Conservation (phyloP, 2,329 filamentous ascomycete species). For the Pseudogymnoascus sp. region DNA sequence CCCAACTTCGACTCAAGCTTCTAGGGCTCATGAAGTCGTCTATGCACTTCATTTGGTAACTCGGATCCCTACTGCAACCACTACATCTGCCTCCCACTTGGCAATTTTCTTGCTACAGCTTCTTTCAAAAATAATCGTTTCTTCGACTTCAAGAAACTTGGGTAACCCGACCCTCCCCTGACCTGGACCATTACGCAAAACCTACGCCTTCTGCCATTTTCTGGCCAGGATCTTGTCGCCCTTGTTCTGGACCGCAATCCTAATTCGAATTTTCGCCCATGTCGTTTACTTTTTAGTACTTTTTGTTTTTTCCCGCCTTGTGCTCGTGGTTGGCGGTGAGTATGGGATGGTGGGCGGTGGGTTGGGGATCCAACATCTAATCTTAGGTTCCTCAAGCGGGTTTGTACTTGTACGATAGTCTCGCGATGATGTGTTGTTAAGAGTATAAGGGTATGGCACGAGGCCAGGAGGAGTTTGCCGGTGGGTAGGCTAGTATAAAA, state of each 20-base stretch:
- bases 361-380: not conserved
- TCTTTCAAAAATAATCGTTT: not conserved
- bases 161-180: slow-evolving; percentile 20
- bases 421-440: slow-evolving; percentile 1
- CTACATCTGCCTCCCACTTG: slow-evolving; percentile 4
- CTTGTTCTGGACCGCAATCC: not conserved
- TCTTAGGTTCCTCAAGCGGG: not conserved
- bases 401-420: slow-evolving; percentile 7
- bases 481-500: slow-evolving; percentile 3
- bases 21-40: not conserved
- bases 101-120: not conserved
- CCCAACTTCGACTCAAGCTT: slow-evolving; percentile 4
- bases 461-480: not conserved
- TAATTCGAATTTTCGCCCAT: not conserved
- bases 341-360: not conserved
- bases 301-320: not conserved
- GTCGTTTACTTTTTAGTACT: not conserved
- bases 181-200: not conserved
- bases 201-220: not conserved
- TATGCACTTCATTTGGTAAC: not conserved
- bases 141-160: not conserved
- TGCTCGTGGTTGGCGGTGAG: not conserved
- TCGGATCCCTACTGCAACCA: slow-evolving; percentile 6
- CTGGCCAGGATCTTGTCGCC: not conserved
- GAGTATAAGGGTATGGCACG: not conserved